Evolutionary conservation across 2,329 filamentous ascomycete species (phyloP).

Genomic region (Verruconis gallopava): DNA sequence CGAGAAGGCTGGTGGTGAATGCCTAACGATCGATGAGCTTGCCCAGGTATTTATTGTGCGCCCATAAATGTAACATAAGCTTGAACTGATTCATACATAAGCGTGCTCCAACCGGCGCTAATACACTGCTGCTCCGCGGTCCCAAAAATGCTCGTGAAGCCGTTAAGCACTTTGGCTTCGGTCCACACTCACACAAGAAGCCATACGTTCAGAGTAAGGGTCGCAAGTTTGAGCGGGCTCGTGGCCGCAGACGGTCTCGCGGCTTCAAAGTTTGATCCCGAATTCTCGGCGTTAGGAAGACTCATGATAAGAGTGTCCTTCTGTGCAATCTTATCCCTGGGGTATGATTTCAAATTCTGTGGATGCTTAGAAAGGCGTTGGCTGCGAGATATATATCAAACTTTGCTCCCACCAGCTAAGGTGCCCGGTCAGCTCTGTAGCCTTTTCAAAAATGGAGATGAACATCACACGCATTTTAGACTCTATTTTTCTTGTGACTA

Average conservation of each 20-base stretch:
- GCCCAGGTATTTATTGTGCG: conserved; percentile 48
- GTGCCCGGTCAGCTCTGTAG: too few species aligned
- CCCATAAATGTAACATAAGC: too few species aligned
- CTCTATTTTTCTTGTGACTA: too few species aligned
- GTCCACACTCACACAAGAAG: conserved; percentile 98
- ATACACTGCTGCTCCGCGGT: conserved; percentile 92
- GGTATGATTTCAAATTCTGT: too few species aligned
- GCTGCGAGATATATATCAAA: too few species aligned
- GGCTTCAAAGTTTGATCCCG: conserved; percentile 99
- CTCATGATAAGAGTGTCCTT: too few species aligned
- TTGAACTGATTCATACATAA: conserved; percentile 31
- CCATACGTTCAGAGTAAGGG: conserved; percentile 97
- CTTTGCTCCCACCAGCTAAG: too few species aligned
- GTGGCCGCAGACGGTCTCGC: conserved; percentile 94
- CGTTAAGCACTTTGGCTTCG: conserved; percentile 98
- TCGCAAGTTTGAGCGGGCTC: conserved; percentile 97
- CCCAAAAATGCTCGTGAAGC: conserved; percentile 98
- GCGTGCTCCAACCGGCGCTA: conserved; percentile 86
- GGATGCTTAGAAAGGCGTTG: too few species aligned
- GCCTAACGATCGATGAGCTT: conserved; percentile 92
- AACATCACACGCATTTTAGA: too few species aligned
- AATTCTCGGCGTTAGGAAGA: conserved; percentile 13
- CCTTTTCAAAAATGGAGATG: too few species aligned
- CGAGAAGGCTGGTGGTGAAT: conserved; percentile 83
- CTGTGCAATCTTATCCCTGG: too few species aligned